Evolutionary conservation across 169 alveolate species (phyloP), one percentile per base, ranked within the genome.

Genomic region (Cryptosporidium canis): DNA sequence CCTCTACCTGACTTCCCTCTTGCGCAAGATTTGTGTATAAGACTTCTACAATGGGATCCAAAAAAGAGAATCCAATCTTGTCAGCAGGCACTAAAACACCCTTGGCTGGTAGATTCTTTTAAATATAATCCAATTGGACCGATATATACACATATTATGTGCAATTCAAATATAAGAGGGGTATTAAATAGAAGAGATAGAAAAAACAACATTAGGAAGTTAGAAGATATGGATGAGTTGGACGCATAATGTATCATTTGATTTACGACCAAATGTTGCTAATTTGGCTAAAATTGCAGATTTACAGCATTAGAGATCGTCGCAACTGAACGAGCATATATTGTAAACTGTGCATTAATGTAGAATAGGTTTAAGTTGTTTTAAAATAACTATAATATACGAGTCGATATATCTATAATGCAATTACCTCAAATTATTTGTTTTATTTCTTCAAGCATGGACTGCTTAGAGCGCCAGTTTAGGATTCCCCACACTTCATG

Each of bases 1-100:
- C 96, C 97, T 1, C 91, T 95, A 45, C 90, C 93, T 56, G 96
- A 93, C 58, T 95, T 94, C 55, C 98, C 98, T 6, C 90, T 92
- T 24, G 98, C 98, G 8, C 85, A 94, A 53, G 96, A 94, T 48
- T 92, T 96, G 61, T 96, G 98, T 91, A 84, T 90, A 58, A 83
- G 94, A 66, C 91, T 96, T 27, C 92, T 96, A 51, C 92, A 94
- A 71, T 93, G 95, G 72, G 95, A 94, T 67, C 96, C 95, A 8
- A 39, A 85, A 24, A 90, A 93, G 45, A 92, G 98, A 31, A 87
- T 95, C n/a, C 83, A 94, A 39, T 92, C 92, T 14, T 94, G 96
- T 2, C 66, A 91, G 12, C 93, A 85, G 45, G 98, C 98, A 16
- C 91, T 94, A 6, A 92, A 91, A 11, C 98, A 96, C 67, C 98